phyloP scores from a whole-genome alignment of 352 stramenopile genomes.

The Phytophthora citricola region DNA sequence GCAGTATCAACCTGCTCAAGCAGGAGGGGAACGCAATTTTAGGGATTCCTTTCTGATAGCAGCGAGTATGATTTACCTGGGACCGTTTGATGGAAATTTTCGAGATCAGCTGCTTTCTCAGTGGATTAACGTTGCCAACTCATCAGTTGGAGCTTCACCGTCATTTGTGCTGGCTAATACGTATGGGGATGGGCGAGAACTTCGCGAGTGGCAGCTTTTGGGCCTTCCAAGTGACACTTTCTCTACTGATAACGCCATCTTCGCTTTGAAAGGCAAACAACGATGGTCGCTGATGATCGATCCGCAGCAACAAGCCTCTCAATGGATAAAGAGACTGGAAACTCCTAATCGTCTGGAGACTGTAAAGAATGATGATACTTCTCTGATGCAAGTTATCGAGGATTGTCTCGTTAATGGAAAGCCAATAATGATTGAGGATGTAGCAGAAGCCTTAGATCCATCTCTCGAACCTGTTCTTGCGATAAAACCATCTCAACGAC shows the following conservation, averaged over 20 bases:
- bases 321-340: slow-evolving; percentile 93
- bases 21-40: slow-evolving; percentile 51
- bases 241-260: slow-evolving; percentile 92
- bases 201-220: slow-evolving; percentile 90
- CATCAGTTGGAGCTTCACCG: slow-evolving; percentile 39
- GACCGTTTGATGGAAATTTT: slow-evolving; percentile 64
- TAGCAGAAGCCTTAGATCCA: slow-evolving; percentile 58
- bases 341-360: slow-evolving; percentile 62
- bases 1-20: slow-evolving; percentile 64
- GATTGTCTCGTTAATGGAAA: slow-evolving; percentile 41
- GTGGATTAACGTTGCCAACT: slow-evolving; percentile 31
- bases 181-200: slow-evolving; percentile 82
- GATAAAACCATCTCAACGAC: slow-evolving; percentile 19
- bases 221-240: slow-evolving; percentile 90
- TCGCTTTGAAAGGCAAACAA: slow-evolving; percentile 82
- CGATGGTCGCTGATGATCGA: slow-evolving; percentile 95
- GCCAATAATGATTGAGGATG: slow-evolving; percentile 69
- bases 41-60: slow-evolving; percentile 70
- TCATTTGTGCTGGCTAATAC: slow-evolving; percentile 67
- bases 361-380: slow-evolving; percentile 66
- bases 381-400: slow-evolving; percentile 52
- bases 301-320: slow-evolving; percentile 92
- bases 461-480: slow-evolving; percentile 62
- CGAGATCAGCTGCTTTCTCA: slow-evolving; percentile 41
- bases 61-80: slow-evolving; percentile 67